phyloP scores from a whole-genome alignment of 805 yeast species.

The Torulaspora microellipsoides region DNA sequence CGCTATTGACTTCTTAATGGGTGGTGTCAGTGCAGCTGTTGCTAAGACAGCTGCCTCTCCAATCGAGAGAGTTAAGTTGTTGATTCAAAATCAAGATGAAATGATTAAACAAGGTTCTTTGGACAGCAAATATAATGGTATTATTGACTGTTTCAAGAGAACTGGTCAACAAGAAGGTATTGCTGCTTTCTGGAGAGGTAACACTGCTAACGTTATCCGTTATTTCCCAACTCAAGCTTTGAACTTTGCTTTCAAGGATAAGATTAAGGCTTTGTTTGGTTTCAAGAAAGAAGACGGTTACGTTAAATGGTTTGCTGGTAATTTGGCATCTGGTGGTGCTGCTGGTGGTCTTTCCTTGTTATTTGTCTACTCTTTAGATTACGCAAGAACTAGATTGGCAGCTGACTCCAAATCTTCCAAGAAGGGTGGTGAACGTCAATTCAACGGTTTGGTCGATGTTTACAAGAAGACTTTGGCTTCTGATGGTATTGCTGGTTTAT shows the following conservation, averaged over 20 bases:
- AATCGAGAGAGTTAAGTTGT: constrained; percentile 93
- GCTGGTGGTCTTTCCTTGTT: constrained; percentile 96
- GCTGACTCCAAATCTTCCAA: constrained; percentile 91
- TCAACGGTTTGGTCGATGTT: constrained; percentile 95
- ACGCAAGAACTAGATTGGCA: constrained; percentile 98
- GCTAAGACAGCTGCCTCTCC: constrained; percentile 98
- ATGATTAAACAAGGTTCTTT: constrained; percentile 97
- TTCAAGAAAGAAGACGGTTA: constrained; percentile 94
- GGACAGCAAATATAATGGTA: constrained; percentile 82
- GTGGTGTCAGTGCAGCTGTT: constrained; percentile 99
- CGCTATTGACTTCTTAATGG: constrained; percentile 79
- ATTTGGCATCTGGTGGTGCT: constrained; percentile 97
- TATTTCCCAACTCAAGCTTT: constrained; percentile 99
- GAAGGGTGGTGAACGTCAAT: constrained; percentile 88
- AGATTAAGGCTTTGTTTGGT: constrained; percentile 92
- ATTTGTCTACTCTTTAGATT: constrained; percentile 94
- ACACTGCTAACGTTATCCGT: constrained; percentile 98
- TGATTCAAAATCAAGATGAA: constrained; percentile 97
- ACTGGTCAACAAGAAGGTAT: constrained; percentile 93
- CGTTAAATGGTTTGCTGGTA: constrained; percentile 94
- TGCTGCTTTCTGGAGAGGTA: constrained; percentile 97
- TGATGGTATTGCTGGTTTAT: constrained; percentile 97
- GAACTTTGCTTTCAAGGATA: constrained; percentile 97
- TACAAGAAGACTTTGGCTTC: constrained; percentile 92
- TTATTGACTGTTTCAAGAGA: constrained; percentile 88